Evolutionary conservation across 1,284 basidiomycete genomes (phyloP).

Genomic region (Takashimella tepidaria): DNA sequence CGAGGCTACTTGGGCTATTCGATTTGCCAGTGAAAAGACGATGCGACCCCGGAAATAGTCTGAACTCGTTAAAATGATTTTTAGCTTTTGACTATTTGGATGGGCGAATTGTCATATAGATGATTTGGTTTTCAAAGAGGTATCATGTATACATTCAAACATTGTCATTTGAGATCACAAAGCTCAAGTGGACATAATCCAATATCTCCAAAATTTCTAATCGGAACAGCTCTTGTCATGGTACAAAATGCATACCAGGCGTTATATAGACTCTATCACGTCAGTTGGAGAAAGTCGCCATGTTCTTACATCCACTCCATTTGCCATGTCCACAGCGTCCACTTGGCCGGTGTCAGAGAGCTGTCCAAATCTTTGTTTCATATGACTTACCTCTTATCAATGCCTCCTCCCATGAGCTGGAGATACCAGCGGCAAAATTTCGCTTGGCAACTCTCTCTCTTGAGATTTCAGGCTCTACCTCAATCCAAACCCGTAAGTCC

Average conservation of each 20-base stretch:
- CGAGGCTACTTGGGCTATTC: conserved; percentile 47
- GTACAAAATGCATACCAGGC: too few relatives aligned
- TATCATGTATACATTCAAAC: too few relatives aligned
- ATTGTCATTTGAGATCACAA: too few relatives aligned
- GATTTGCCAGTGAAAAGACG: conserved; percentile 17
- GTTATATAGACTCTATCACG: background rate
- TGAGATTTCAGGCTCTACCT: background rate
- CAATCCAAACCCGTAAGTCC: background rate
- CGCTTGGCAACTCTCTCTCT: background rate
- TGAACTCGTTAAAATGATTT: too few relatives aligned
- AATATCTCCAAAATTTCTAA: too few relatives aligned
- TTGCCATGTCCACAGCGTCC: background rate
- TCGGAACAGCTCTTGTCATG: too few relatives aligned
- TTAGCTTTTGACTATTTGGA: too few relatives aligned
- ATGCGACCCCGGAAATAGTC: background rate
- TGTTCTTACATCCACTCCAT: background rate
- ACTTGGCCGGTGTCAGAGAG: background rate
- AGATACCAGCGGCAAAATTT: background rate
- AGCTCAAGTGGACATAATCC: too few relatives aligned
- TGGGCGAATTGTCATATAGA: too few relatives aligned
- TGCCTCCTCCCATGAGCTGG: background rate
- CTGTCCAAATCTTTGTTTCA: background rate
- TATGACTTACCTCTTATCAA: background rate
- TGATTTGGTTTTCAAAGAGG: too few relatives aligned
- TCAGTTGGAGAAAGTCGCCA: background rate